phyloP scores from a whole-genome alignment of 1,284 basidiomycete species.

The Phaffia rhodozyma region DNA sequence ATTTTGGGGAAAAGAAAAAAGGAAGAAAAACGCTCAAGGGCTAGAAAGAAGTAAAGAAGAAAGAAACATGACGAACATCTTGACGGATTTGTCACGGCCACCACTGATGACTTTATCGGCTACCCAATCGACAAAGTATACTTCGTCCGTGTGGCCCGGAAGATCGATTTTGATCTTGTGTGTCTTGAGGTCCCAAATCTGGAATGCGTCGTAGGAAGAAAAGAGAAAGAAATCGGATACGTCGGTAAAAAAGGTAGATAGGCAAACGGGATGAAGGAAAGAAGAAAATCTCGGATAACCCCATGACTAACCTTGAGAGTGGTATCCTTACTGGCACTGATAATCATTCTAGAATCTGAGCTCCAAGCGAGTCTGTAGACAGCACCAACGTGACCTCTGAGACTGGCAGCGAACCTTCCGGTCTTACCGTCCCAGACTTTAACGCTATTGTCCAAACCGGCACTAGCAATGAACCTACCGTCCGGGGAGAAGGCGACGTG shows the following conservation, averaged over 20 bases:
- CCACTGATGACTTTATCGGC: constrained; percentile 97
- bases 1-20: no score
- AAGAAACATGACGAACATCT: constrained; percentile 36
- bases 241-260: not conserved
- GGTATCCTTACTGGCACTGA: constrained; percentile 89
- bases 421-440: constrained; percentile 89
- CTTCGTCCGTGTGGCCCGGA: constrained; percentile 93
- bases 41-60: not conserved
- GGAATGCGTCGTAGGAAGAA: constrained; percentile 1
- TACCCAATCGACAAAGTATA: constrained; percentile 96
- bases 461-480: constrained; percentile 79
- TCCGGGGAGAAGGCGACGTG: constrained; percentile 95
- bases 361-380: constrained; percentile 95
- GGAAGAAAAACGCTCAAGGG: not conserved
- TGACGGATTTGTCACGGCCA: constrained; percentile 52
- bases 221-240: not conserved
- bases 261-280: not conserved
- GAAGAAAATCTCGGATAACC: not conserved
- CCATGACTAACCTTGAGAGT: constrained; percentile 65
- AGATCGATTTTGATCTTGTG: constrained; percentile 88
- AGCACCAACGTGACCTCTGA: constrained; percentile 85
- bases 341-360: constrained; percentile 78
- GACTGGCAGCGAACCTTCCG: constrained; percentile 76
- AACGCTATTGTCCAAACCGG: constrained; percentile 83
- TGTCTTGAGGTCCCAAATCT: constrained; percentile 92